Evolutionary conservation across 108 stramenopile genomes (phyloP).

Genomic region (Stephanodiscus triporus): DNA sequence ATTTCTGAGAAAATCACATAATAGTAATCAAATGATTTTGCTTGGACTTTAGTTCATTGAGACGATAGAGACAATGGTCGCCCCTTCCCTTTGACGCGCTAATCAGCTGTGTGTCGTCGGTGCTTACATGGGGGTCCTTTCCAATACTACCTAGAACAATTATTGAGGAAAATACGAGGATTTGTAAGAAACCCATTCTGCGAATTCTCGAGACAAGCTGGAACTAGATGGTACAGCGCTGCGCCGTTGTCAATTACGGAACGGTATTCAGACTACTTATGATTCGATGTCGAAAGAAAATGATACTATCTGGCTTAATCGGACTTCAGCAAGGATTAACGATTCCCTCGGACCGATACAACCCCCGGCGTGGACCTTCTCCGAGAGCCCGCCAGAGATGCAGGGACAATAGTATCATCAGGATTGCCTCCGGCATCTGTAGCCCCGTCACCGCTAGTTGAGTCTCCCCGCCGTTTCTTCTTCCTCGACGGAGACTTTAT

Average conservation of each 20-base stretch:
- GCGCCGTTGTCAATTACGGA: too few relatives aligned
- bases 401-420: constrained; percentile 9
- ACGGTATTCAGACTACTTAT: too few relatives aligned
- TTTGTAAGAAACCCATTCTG: too few relatives aligned
- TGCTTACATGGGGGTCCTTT: too few relatives aligned
- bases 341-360: constrained; percentile 11
- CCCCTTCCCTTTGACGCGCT: too few relatives aligned
- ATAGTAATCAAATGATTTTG: constrained; percentile 7
- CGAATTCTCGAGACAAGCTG: too few relatives aligned
- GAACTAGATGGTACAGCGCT: neutral
- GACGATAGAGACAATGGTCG: too few relatives aligned
- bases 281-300: neutral
- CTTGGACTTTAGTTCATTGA: neutral
- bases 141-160: too few relatives aligned
- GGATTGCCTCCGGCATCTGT: neutral
- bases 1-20: constrained; percentile 13
- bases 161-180: too few relatives aligned
- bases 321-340: neutral
- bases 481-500: neutral
- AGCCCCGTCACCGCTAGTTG: neutral
- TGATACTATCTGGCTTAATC: neutral
- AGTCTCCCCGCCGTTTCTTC: constrained; percentile 22
- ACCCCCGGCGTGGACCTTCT: constrained; percentile 9
- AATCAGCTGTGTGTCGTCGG: too few relatives aligned
- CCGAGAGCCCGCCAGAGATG: constrained; percentile 9